Conservation (phyloP, 140 eudicot genomes). For the Anethum foeniculum region DNA sequence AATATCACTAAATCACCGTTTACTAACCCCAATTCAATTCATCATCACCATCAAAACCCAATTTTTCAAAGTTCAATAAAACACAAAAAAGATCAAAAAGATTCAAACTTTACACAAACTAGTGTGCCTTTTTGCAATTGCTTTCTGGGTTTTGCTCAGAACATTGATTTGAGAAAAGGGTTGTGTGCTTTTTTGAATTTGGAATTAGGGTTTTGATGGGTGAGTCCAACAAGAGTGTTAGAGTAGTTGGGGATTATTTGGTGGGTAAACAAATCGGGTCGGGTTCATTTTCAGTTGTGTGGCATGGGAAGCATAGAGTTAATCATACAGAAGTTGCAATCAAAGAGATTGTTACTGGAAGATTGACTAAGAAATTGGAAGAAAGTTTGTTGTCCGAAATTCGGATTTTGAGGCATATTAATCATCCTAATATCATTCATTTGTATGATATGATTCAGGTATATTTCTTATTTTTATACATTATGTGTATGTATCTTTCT, state of each 20-base stretch:
- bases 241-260: conserved; percentile 71
- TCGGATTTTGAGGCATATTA: conserved; percentile 57
- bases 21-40: neutral
- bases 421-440: conserved; percentile 78
- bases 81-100: neutral
- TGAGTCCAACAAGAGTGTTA: conserved; percentile 34
- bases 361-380: conserved; percentile 62
- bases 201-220: conserved; percentile 23
- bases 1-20: neutral
- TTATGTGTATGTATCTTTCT: neutral
- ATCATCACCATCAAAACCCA: neutral
- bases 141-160: neutral
- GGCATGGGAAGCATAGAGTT: conserved; percentile 71
- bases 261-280: conserved; percentile 75
- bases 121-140: neutral
- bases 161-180: neutral
- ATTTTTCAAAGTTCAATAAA: neutral
- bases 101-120: neutral
- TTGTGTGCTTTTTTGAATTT: neutral
- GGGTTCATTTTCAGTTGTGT: conserved; percentile 88
- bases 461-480: neutral
- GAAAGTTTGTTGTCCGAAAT: conserved; percentile 88
- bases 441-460: conserved; percentile 90
- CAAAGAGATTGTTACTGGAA: conserved; percentile 60
- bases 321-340: conserved; percentile 88